These are phyloP conservation scores for Paxillus ammoniavirescens DNA, from an alignment of 768 basidiomycete genomes.

Conservation along the genomic window DNA sequence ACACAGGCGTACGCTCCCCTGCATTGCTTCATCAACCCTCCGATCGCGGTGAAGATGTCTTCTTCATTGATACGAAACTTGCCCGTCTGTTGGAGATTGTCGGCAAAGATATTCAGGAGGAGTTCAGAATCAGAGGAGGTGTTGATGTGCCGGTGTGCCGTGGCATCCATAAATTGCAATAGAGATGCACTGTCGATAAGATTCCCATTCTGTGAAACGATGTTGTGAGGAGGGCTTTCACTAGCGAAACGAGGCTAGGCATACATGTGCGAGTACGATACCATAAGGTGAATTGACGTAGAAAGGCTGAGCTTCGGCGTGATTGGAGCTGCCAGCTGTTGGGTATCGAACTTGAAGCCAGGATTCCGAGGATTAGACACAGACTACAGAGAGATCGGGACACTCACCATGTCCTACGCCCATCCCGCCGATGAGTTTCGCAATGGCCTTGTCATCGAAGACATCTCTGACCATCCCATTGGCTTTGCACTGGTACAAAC, in stretches of 20 bases:
- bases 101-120: slow-evolving; percentile 94
- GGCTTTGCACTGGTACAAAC: slow-evolving; percentile 97
- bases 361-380: slow-evolving; percentile 8
- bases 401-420: slow-evolving; percentile 91
- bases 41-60: slow-evolving; percentile 94
- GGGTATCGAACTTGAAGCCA: slow-evolving; percentile 82
- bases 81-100: slow-evolving; percentile 96
- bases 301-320: slow-evolving; percentile 98
- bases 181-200: slow-evolving; percentile 88
- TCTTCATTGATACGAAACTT: slow-evolving; percentile 99
- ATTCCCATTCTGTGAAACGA: slow-evolving; percentile 81
- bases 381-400: background rate
- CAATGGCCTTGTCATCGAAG: slow-evolving; percentile 78
- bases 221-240: slow-evolving; percentile 1
- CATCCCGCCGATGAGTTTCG: slow-evolving; percentile 87
- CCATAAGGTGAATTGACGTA: slow-evolving; percentile 99
- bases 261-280: slow-evolving; percentile 94
- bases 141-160: slow-evolving; percentile 97
- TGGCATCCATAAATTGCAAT: slow-evolving; percentile 93
- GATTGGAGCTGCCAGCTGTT: slow-evolving; percentile 94
- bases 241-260: slow-evolving; percentile 24
- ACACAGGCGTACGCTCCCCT: slow-evolving; percentile 96
- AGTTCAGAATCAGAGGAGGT: slow-evolving; percentile 98
- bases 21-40: slow-evolving; percentile 83
- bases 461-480: slow-evolving; percentile 99